phyloP scores from a whole-genome alignment of 768 basidiomycete genomes.

The Pulveroboletus frians region DNA sequence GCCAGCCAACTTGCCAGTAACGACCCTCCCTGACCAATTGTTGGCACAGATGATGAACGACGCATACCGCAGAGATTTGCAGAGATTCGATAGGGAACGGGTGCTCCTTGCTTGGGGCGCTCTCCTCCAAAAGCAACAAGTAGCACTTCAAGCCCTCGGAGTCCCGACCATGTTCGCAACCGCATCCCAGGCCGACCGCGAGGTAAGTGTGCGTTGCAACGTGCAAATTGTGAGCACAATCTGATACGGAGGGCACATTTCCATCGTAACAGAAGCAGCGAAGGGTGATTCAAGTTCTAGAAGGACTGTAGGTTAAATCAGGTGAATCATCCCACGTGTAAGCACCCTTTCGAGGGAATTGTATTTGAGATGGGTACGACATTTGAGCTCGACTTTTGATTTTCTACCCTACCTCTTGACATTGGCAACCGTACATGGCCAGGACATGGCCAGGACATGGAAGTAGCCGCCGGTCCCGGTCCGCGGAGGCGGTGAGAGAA shows the following conservation, averaged over 20 bases:
- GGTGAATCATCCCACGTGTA: slow-evolving; percentile 2
- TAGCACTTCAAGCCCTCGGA: slow-evolving; percentile 48
- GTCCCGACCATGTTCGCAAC: slow-evolving; percentile 73
- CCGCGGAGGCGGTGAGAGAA: slow-evolving; percentile 1
- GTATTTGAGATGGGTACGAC: neutral
- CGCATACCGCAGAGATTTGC: slow-evolving; percentile 59
- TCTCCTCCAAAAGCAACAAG: slow-evolving; percentile 67
- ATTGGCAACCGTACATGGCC: neutral
- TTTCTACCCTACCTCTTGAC: neutral
- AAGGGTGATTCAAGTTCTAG: slow-evolving; percentile 63
- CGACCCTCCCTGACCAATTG: slow-evolving; percentile 11
- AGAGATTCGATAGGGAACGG: slow-evolving; percentile 64
- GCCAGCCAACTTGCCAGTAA: slow-evolving; percentile 4
- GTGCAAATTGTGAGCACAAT: neutral
- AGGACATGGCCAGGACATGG: neutral
- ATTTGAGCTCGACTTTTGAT: neutral
- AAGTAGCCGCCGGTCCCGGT: neutral
- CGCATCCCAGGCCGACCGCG: slow-evolving; percentile 40
- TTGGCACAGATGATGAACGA: slow-evolving; percentile 55
- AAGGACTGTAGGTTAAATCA: slow-evolving; percentile 37
- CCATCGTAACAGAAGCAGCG: slow-evolving; percentile 53
- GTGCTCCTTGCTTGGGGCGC: slow-evolving; percentile 73
- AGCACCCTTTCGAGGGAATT: neutral
- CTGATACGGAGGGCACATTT: slow-evolving; percentile 1
- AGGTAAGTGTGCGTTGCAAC: slow-evolving; percentile 41